phyloP scores from a whole-genome alignment of 2,329 filamentous ascomycete species.

The Aspergillus novofumigatus region DNA sequence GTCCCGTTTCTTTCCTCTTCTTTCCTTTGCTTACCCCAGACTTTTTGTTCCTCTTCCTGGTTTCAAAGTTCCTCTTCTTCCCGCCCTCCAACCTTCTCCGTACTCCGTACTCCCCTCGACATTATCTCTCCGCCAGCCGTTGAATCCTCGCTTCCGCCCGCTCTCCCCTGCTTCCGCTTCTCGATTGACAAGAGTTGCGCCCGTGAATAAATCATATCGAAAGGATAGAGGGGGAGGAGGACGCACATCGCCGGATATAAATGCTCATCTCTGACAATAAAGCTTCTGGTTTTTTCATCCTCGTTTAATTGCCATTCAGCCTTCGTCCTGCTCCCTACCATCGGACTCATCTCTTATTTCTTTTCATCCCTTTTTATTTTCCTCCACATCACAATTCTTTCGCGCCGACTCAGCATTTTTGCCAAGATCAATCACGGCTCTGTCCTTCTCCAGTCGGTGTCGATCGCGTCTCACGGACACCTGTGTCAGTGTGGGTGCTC shows the following conservation, averaged over 20 bases:
- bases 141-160: slow-evolving; percentile 16
- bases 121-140: slow-evolving; percentile 15
- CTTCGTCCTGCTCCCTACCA: neutral
- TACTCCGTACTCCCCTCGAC: neutral
- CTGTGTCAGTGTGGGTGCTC: slow-evolving; percentile 21
- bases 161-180: slow-evolving; percentile 14
- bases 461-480: slow-evolving; percentile 23
- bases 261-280: neutral
- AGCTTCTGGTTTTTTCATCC: neutral
- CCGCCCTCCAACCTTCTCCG: neutral
- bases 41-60: neutral
- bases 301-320: neutral
- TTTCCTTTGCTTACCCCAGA: slow-evolving; percentile 10
- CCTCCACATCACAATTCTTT: neutral
- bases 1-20: neutral
- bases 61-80: slow-evolving; percentile 11
- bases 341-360: slow-evolving; percentile 1
- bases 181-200: slow-evolving; percentile 4
- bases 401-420: slow-evolving; percentile 18
- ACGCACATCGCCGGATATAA: neutral
- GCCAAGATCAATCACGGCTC: slow-evolving; percentile 16
- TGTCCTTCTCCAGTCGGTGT: slow-evolving; percentile 10
- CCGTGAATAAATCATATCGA: neutral
- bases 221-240: neutral
- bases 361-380: neutral